Evolutionary conservation across 1,284 basidiomycete species (phyloP).

Genomic region (Puccinia hordei): DNA sequence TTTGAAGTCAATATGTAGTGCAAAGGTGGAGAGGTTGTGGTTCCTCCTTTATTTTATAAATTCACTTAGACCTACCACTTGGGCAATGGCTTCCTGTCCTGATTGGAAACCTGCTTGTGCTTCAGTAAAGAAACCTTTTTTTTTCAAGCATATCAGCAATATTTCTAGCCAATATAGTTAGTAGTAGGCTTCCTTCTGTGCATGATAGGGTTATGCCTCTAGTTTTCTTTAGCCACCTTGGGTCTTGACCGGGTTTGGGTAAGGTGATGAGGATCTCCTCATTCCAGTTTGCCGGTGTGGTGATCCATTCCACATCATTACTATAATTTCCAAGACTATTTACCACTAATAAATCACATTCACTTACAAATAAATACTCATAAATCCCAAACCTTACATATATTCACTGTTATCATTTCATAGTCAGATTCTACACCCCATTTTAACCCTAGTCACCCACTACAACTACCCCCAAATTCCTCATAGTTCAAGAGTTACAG

Average conservation of each 20-base stretch:
- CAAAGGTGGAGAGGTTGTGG: background rate
- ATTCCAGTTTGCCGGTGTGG: constrained; percentile 17
- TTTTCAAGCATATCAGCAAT: background rate
- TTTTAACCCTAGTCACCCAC: too few species aligned
- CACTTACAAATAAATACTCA: too few species aligned
- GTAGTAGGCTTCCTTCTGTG: constrained; percentile 9
- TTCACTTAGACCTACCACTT: constrained; percentile 11
- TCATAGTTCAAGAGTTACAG: too few species aligned
- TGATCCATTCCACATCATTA: too few species aligned
- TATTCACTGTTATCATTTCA: too few species aligned
- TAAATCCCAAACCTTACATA: too few species aligned
- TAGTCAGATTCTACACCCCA: too few species aligned
- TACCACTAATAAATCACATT: too few species aligned
- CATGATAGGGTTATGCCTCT: constrained; percentile 24
- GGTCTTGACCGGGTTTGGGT: constrained; percentile 28
- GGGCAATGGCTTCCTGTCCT: constrained; percentile 16
- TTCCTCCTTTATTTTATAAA: background rate
- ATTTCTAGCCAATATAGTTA: background rate
- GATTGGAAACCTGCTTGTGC: background rate
- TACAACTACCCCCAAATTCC: too few species aligned
- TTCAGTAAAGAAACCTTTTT: background rate
- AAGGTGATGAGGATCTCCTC: constrained; percentile 21
- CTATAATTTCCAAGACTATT: too few species aligned
- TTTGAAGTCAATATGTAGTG: constrained; percentile 30
- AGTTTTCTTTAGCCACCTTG: background rate